Conservation (phyloP, 2,329 filamentous ascomycete species). For the Claviceps sp. region DNA sequence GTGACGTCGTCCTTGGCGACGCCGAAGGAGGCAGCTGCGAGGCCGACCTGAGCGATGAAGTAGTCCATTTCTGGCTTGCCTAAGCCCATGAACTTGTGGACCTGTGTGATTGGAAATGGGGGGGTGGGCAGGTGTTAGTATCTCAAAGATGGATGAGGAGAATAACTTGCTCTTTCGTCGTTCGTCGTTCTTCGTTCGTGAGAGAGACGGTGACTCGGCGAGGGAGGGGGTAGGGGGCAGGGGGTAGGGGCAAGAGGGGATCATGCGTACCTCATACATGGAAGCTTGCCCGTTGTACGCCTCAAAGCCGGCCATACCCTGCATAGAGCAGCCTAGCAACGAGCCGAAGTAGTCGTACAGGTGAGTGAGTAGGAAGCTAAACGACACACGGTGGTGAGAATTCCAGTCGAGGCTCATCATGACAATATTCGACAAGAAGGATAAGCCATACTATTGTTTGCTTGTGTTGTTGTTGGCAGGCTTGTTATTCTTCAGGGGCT, state of each 20-base stretch:
- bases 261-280: constrained; percentile 24
- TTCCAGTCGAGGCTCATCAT: not conserved
- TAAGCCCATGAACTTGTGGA: constrained; percentile 49
- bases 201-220: too few relatives aligned
- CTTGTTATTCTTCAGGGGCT: constrained; percentile 40
- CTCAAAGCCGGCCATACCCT: constrained; percentile 35
- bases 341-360: constrained; percentile 48
- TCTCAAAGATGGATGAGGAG: not conserved
- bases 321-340: constrained; percentile 40
- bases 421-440: not conserved
- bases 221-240: too few relatives aligned
- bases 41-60: constrained; percentile 45
- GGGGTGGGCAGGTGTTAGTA: not conserved
- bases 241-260: too few relatives aligned
- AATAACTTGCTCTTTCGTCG: not conserved
- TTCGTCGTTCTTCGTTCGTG: not conserved
- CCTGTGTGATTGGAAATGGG: constrained; percentile 15
- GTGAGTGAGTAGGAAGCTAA: constrained; percentile 43
- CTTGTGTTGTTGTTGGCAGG: constrained; percentile 31
- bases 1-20: constrained; percentile 39
- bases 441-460: constrained; percentile 28
- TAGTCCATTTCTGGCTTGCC: constrained; percentile 37
- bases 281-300: constrained; percentile 31
- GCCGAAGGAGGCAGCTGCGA: constrained; percentile 44
- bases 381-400: not conserved